Conservation (phyloP, 768 basidiomycete species). For the Tylopilus felleus region DNA sequence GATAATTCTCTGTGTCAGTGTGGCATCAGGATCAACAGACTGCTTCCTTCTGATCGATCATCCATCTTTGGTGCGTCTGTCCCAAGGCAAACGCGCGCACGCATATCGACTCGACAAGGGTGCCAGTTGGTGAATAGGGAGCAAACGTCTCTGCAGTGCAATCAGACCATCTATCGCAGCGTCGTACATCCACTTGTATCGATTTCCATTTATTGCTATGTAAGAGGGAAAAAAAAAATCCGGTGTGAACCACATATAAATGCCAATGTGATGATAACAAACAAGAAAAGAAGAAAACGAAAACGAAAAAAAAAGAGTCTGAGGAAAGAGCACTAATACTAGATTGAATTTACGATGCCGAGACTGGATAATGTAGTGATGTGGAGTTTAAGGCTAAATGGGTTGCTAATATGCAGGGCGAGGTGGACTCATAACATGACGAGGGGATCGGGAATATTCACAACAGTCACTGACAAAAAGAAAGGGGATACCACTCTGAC, state of each 20-base stretch:
- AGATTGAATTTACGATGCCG: slow-evolving; percentile 27
- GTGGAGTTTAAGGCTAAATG: slow-evolving; percentile 8
- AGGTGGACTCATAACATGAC: slow-evolving; percentile 6
- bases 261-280: slow-evolving; percentile 16
- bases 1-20: no score
- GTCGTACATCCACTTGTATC: slow-evolving; percentile 1
- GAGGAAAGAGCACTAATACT: slow-evolving; percentile 17
- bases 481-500: background rate
- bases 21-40: no score
- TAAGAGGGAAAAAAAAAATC: slow-evolving; percentile 10
- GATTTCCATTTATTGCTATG: slow-evolving; percentile 8
- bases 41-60: no score
- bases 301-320: background rate
- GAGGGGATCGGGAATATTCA: slow-evolving; percentile 10
- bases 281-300: slow-evolving; percentile 2
- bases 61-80: no score
- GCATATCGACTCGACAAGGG: no score
- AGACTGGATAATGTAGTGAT: slow-evolving; percentile 26
- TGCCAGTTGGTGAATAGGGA: no score
- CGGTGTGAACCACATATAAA: slow-evolving; percentile 12
- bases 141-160: no score
- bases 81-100: no score
- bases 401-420: slow-evolving; percentile 20
- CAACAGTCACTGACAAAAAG: slow-evolving; percentile 12
- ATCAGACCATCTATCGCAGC: background rate